A percentile compares a stretch with the other conserved stretches of the same genome.
phyloP scores from a whole-genome alignment of 139 green algal genomes.

The Micractinium sp. region DNA sequence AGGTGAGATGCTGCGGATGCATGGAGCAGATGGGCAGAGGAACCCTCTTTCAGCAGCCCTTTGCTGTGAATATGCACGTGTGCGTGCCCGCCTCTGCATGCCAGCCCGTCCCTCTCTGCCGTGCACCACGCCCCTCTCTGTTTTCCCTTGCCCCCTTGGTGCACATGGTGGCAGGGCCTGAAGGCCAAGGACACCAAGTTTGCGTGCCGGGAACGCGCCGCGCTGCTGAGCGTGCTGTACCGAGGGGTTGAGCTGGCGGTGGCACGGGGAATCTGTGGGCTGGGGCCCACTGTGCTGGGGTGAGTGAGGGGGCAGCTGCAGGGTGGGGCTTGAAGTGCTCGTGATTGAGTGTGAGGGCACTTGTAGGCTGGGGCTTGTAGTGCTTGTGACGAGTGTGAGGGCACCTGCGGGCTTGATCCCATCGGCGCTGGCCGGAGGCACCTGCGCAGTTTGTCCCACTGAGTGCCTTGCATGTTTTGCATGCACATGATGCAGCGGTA shows the following conservation, averaged over 20 bases:
- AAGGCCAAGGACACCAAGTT: slow-evolving; percentile 86
- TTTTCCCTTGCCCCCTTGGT: neutral
- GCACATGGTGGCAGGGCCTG: slow-evolving; percentile 23
- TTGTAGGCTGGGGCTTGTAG: too few relatives aligned
- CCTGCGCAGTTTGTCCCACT: too few relatives aligned
- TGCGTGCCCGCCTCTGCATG: neutral
- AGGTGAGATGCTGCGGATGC: slow-evolving; percentile 50
- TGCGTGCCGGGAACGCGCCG: slow-evolving; percentile 65
- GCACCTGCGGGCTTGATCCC: too few relatives aligned
- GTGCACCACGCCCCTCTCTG: neutral
- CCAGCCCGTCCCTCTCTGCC: neutral
- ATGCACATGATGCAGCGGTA: too few relatives aligned
- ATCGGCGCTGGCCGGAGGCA: too few relatives aligned
- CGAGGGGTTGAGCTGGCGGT: slow-evolving; percentile 63
- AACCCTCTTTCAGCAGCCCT: too few relatives aligned
- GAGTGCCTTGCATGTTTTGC: too few relatives aligned
- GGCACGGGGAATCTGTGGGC: slow-evolving; percentile 38
- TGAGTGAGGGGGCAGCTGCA: slow-evolving; percentile 17
- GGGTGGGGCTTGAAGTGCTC: neutral
- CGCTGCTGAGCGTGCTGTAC: slow-evolving; percentile 82
- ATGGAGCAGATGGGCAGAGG: too few relatives aligned
- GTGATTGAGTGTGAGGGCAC: too few relatives aligned
- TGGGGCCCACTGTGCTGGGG: slow-evolving; percentile 63
- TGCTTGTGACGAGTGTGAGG: too few relatives aligned
- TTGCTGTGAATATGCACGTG: neutral